A percentile compares a stretch with the other conserved stretches of the same genome.
These are phyloP conservation scores for Simmondsia chinensis DNA, from an alignment of 148 eudicot species.

Conservation along the genomic window DNA sequence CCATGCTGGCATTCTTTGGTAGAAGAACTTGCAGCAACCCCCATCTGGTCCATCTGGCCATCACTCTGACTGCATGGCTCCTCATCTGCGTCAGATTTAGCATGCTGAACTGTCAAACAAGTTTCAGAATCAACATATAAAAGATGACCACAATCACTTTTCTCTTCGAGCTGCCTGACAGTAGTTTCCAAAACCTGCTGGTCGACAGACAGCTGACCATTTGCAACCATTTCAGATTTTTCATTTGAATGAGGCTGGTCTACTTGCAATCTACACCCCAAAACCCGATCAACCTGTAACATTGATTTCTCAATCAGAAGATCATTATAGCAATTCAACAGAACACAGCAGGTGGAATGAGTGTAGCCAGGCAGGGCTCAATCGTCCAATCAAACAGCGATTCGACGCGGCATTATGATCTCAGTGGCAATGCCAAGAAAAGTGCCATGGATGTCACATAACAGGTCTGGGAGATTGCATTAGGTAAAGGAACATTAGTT, in stretches of 20 bases:
- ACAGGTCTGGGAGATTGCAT: too few relatives aligned
- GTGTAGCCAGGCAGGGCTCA: too few relatives aligned
- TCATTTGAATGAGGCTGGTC: conserved; percentile 17
- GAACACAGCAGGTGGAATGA: not conserved
- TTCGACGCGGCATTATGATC: too few relatives aligned
- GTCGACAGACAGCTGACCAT: conserved; percentile 18
- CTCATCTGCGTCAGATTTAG: conserved; percentile 9
- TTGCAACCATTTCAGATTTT: conserved; percentile 14
- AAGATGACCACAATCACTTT: conserved; percentile 17
- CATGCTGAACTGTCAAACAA: conserved; percentile 12
- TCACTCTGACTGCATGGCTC: conserved; percentile 9
- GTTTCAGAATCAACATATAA: conserved; percentile 23
- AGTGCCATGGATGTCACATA: too few relatives aligned
- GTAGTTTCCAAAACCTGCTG: conserved; percentile 21
- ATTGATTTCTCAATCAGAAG: conserved; percentile 3
- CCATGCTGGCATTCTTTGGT: conserved; percentile 33
- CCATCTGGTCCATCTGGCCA: conserved; percentile 23
- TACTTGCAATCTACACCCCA: conserved; percentile 74
- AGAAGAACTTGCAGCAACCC: conserved; percentile 28
- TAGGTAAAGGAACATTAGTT: too few relatives aligned
- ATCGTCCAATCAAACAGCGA: too few relatives aligned
- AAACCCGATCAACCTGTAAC: conserved; percentile 79
- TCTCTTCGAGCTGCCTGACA: conserved; percentile 20
- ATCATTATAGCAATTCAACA: not conserved
- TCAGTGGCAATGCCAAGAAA: too few relatives aligned